Evolutionary conservation across 441 rosid species (phyloP), one percentile per base, ranked within the genome.

Genomic region (Kokia cookei): DNA sequence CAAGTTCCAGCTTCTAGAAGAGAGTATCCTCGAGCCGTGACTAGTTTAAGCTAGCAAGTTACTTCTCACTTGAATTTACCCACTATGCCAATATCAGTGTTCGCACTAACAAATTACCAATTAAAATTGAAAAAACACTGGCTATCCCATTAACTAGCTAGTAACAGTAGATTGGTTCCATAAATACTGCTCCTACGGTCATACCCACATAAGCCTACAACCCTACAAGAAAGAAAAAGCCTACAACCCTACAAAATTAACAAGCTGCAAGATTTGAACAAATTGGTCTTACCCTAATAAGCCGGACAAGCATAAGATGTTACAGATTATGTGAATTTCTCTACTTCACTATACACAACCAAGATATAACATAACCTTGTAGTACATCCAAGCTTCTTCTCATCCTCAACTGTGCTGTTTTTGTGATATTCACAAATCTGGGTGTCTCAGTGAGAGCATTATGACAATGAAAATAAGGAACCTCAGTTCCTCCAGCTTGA

Each of bases 401-500:
- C 1, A 9, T 32, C 51, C 35, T 51, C 7, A 45, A 50, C 62
- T 37, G 32, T 0, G 14, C 68, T 43, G 10, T 53, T 55, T 55
- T 63, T n/a, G 70, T 37, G 32, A 27, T 26, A 50, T 40, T 15
- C 37, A 65, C 58, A 55, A 50, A 45, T 51, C 14, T 50, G 35
- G 50, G 32, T 35, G 59, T 26, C 45, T 17, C 26, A n/a, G 40
- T 43, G 45, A 22, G 73, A 45, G 55, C 68, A 61, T 27, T 14
- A 12, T 8, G 37, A 74, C 59, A 65, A 74, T 60, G 10, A 65
- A 66, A 65, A 32, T 17, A 65, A 15, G 22, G 43, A 7, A 54
- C 60, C 71, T 59, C 24, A n/a, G n/a, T 45, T 71, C 73, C 75
- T 10, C 53, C 73, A 24, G 48, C 26, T 55, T 69, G 26, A 2